A percentile compares a stretch with the other conserved stretches of the same genome.
Evolutionary conservation across 2,329 filamentous ascomycete species (phyloP).

Genomic region (Fusarium cicatricum): DNA sequence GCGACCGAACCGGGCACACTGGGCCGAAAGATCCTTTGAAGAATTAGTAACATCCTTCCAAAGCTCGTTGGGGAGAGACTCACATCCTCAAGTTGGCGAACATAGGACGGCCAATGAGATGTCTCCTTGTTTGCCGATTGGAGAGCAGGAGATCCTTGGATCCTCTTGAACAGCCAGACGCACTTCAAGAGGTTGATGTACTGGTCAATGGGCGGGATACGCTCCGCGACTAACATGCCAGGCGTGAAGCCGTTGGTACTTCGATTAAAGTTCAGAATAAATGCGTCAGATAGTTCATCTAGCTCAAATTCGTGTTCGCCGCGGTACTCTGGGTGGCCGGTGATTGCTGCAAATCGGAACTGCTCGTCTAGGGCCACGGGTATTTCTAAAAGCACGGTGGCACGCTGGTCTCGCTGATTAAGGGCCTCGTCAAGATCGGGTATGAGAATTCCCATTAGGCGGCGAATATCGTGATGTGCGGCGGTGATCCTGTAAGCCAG

Average conservation of each 20-base stretch:
- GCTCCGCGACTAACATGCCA: constrained; percentile 41
- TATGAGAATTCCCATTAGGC: constrained; percentile 38
- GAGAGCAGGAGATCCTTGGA: constrained; percentile 27
- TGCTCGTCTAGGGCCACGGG: constrained; percentile 37
- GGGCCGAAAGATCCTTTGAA: constrained; percentile 38
- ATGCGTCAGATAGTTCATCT: constrained; percentile 45
- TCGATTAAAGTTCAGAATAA: constrained; percentile 42
- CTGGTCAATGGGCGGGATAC: constrained; percentile 36
- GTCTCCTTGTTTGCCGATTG: constrained; percentile 18
- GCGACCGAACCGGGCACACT: constrained; percentile 40
- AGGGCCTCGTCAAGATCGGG: constrained; percentile 40
- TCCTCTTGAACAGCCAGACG: constrained; percentile 42
- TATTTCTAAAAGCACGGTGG: constrained; percentile 21
- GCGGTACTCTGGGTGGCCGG: constrained; percentile 31
- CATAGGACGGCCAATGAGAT: constrained; percentile 49
- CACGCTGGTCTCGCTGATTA: constrained; percentile 28
- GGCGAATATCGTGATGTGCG: constrained; percentile 35
- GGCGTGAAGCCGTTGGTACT: constrained; percentile 38
- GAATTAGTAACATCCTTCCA: constrained; percentile 4
- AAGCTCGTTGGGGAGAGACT: not conserved
- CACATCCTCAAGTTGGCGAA: constrained; percentile 45
- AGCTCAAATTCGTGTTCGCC: constrained; percentile 36
- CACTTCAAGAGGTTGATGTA: constrained; percentile 48
- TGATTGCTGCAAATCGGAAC: constrained; percentile 36
- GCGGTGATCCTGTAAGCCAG: constrained; percentile 36